Percentiles rank a stretch among this genome's conserved stretches.
These are phyloP conservation scores for Solanum lycopersicoides DNA, from an alignment of 257 asterid species.

Conservation along the genomic window DNA sequence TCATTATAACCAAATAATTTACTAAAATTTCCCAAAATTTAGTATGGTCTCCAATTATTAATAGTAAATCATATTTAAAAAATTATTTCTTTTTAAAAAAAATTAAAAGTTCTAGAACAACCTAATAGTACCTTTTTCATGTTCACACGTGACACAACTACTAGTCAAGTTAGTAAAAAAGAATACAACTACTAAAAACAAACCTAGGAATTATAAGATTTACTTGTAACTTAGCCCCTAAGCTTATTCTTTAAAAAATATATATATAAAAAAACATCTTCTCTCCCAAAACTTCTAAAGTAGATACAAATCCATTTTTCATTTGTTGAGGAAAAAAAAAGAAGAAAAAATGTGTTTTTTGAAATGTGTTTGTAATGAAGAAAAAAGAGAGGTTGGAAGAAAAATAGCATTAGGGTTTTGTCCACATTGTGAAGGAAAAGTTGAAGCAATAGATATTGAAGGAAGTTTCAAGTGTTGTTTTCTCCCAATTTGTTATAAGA, in stretches of 20 bases:
- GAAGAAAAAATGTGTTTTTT: conserved; percentile 12
- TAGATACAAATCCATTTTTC: background rate
- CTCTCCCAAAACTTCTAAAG: background rate
- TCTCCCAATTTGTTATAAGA: background rate
- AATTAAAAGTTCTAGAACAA: background rate
- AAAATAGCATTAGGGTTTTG: conserved; percentile 34
- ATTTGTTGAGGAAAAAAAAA: too few species aligned
- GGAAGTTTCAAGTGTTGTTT: background rate
- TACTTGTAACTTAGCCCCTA: background rate
- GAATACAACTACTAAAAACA: background rate
- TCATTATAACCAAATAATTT: too few species aligned
- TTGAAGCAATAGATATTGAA: conserved; percentile 28
- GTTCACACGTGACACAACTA: background rate
- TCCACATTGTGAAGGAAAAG: conserved; percentile 53
- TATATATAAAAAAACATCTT: background rate
- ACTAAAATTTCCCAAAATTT: background rate
- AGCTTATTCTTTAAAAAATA: background rate
- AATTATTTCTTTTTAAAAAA: background rate
- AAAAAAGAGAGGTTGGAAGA: conserved; percentile 36
- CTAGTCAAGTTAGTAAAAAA: background rate
- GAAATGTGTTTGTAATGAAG: conserved; percentile 15
- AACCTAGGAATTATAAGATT: background rate
- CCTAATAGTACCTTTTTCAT: background rate
- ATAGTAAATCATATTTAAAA: background rate
- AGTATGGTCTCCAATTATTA: too few species aligned